Conservation (phyloP, 208 protist genomes). For the Crithidia sp. region DNA sequence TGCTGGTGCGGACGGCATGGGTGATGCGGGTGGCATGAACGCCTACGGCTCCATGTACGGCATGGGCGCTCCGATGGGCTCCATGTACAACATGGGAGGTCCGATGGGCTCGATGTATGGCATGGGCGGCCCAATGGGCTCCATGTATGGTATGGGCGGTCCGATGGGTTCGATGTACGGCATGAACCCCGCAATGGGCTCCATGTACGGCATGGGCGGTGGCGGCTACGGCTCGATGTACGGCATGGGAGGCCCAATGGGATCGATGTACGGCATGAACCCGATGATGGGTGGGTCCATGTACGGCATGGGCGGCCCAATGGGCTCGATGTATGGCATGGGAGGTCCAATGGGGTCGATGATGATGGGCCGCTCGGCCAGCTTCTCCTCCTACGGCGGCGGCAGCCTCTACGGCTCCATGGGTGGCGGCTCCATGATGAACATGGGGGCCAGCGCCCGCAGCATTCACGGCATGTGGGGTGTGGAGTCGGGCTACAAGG, state of each 20-base stretch:
- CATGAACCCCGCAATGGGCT: constrained; percentile 18
- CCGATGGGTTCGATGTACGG: constrained; percentile 20
- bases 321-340: constrained; percentile 42
- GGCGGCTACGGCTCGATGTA: constrained; percentile 31
- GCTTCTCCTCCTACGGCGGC: constrained; percentile 35
- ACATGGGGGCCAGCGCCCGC: constrained; percentile 15
- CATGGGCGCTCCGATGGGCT: constrained; percentile 3
- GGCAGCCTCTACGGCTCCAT: constrained; percentile 40
- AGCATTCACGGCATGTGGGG: constrained; percentile 50
- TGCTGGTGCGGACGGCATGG: constrained; percentile 1
- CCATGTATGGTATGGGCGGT: constrained; percentile 33
- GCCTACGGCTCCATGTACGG: constrained; percentile 25
- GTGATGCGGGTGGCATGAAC: constrained; percentile 8
- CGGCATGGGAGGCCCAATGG: constrained; percentile 24
- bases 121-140: constrained; percentile 24
- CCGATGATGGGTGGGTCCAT: constrained; percentile 37
- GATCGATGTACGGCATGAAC: constrained; percentile 36
- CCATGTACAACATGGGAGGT: constrained; percentile 23
- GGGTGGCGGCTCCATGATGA: constrained; percentile 14
- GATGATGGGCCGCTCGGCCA: constrained; percentile 30
- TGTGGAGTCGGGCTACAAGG: constrained; percentile 22
- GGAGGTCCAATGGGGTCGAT: constrained; percentile 12
- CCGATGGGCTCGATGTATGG: constrained; percentile 16
- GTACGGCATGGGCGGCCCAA: constrained; percentile 43
- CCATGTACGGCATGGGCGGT: constrained; percentile 35